Evolutionary conservation across 768 basidiomycete species (phyloP), one percentile per base, ranked within the genome.

Genomic region (Rhodotorula babjevae): DNA sequence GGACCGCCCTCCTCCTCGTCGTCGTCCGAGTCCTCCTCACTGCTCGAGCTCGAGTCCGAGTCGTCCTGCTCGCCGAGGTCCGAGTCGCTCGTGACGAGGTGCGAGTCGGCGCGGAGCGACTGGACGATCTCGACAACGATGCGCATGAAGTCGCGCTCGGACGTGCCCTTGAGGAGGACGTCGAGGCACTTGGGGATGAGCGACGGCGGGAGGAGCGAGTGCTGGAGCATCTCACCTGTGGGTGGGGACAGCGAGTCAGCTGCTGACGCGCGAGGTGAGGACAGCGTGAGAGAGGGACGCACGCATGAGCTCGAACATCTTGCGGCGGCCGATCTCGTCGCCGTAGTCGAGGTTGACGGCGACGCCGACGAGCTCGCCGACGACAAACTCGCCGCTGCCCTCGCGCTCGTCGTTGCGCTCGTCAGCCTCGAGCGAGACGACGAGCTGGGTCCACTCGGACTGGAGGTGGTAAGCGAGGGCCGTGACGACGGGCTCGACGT

Each of bases 61-160:
- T 78, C 61, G 72, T 78, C 50, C 31, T 23, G 36, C 50, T 78
- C 47, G 76, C 75, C 66, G 77, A 75, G 18, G 76, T 77, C 52
- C 80, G 80, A 33, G 78, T 81, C 71, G 31, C 75, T 75, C 23
- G 73, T 72, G 56, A 74, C 57, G 49, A 68, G 65, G 25, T 67
- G 63, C 19, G 74, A 78, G 46, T 79, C 77, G 49, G 73, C 70
- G 33, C 93, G 84, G 18, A 95, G 83, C 69, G 91, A 90, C 65
- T 90, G 88, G 2, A 96, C 86, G 49, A 91, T 88, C 79, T 95
- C 93, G 50, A 95, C 92, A 1, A 94, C 88, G 36, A 94, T 85
- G 8, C 90, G 87, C 75, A 95, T 91, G 49, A 96, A 84, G 80
- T 96, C 92, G 29, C 88, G 84, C 81, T 97, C 93, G 71, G 83